These are phyloP conservation scores for Microdochium trichocladiopsis DNA, from an alignment of 2,329 filamentous ascomycete genomes.

Conservation along the genomic window DNA sequence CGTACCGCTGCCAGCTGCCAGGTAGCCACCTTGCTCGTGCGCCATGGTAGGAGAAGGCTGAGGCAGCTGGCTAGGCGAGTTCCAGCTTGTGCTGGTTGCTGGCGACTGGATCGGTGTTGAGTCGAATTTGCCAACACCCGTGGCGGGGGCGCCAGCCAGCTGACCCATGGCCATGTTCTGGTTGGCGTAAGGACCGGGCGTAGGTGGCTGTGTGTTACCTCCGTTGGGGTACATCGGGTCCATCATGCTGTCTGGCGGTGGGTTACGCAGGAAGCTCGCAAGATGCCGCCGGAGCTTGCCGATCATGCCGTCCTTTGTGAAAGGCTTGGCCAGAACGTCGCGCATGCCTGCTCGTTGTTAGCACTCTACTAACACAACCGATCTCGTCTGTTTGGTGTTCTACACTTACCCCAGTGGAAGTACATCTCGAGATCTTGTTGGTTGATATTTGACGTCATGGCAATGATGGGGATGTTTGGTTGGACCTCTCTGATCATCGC, in stretches of 20 bases:
- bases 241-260: conserved; percentile 31
- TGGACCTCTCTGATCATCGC: conserved; percentile 87
- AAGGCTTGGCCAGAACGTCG: conserved; percentile 93
- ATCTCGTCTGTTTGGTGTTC: no score
- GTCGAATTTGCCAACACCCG: conserved; percentile 39
- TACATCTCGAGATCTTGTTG: conserved; percentile 96
- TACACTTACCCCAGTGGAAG: conserved; percentile 78
- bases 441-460: conserved; percentile 98
- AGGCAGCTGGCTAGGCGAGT: conserved; percentile 44
- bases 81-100: conserved; percentile 38
- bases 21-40: conserved; percentile 32
- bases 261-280: conserved; percentile 70
- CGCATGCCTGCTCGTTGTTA: conserved; percentile 69
- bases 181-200: conserved; percentile 21
- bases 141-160: conserved; percentile 20
- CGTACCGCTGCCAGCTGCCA: conserved; percentile 29
- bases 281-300: conserved; percentile 86
- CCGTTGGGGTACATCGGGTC: conserved; percentile 22
- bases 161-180: conserved; percentile 24
- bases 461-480: conserved; percentile 78
- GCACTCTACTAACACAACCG: background rate
- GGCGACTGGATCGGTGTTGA: conserved; percentile 50
- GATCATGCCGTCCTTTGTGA: conserved; percentile 81
- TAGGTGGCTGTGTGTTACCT: conserved; percentile 17
- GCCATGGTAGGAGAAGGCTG: conserved; percentile 42